Evolutionary conservation across 768 basidiomycete genomes (phyloP).

Genomic region (Kondoa malvinella): DNA sequence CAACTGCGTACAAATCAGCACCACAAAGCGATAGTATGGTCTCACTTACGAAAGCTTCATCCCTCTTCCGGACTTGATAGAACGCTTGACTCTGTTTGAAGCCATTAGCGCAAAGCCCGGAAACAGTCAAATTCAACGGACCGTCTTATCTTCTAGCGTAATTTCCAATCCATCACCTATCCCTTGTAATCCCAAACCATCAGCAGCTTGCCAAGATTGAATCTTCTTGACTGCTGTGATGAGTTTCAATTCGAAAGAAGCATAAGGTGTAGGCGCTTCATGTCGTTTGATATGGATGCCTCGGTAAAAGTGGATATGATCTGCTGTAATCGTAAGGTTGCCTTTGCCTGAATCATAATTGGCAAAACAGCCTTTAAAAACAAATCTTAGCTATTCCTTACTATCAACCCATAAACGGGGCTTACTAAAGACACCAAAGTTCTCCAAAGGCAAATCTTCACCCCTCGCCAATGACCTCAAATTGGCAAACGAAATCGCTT

Average conservation of each 20-base stretch:
- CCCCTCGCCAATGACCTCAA: neutral
- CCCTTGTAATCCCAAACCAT: neutral
- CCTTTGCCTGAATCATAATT: neutral
- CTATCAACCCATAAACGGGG: neutral
- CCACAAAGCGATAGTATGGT: neutral
- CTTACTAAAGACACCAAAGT: neutral
- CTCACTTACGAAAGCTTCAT: neutral
- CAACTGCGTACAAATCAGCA: neutral
- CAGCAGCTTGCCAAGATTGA: neutral
- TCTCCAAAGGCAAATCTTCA: neutral
- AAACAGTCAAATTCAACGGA: neutral
- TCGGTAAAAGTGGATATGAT: neutral
- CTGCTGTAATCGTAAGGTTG: neutral
- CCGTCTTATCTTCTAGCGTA: neutral
- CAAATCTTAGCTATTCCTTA: neutral
- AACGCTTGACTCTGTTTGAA: neutral
- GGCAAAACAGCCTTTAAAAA: neutral
- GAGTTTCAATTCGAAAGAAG: neutral
- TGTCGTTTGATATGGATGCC: neutral
- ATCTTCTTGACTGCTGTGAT: neutral
- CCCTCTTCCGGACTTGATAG: neutral
- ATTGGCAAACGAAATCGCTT: neutral
- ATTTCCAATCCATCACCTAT: neutral
- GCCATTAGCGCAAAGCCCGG: neutral
- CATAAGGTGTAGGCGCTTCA: neutral